Evolutionary conservation across 75 land plant species (phyloP).

Genomic region (Selaginella tamariscina): DNA sequence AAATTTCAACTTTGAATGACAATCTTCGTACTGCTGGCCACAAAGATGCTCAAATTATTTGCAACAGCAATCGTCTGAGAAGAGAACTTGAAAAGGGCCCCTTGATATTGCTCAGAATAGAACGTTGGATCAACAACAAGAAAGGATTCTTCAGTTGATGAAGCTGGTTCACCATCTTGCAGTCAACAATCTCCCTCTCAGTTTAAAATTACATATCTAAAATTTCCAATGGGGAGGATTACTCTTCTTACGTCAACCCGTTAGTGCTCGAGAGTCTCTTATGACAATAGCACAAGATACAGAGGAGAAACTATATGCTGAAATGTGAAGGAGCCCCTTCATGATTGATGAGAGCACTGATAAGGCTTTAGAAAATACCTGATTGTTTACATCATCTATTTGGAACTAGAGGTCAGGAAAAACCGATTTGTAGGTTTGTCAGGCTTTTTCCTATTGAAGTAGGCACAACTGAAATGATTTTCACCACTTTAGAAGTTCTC

Average conservation of each 20-base stretch:
- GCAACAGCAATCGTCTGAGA: not conserved
- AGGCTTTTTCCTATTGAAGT: not conserved
- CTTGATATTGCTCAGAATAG: not conserved
- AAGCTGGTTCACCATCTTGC: not conserved
- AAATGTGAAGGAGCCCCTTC: not conserved
- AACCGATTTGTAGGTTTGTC: not conserved
- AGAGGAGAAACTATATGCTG: constrained; percentile 1
- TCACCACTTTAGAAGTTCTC: not conserved
- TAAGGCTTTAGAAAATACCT: not conserved
- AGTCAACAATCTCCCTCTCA: too few species aligned
- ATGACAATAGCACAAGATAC: not conserved
- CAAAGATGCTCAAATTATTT: not conserved
- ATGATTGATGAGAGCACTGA: not conserved
- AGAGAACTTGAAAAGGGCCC: not conserved
- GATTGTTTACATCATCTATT: not conserved
- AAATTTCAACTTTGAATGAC: not conserved
- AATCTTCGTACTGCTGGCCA: not conserved
- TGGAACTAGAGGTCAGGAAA: constrained; percentile 1
- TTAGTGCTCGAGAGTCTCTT: not conserved
- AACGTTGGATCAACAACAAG: not conserved
- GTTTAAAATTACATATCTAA: not conserved
- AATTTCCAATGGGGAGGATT: too few species aligned
- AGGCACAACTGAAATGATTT: not conserved
- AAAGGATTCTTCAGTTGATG: not conserved
- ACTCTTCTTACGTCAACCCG: too few species aligned